Evolutionary conservation across 441 rosid genomes (phyloP).

Genomic region (Populus hybrid): DNA sequence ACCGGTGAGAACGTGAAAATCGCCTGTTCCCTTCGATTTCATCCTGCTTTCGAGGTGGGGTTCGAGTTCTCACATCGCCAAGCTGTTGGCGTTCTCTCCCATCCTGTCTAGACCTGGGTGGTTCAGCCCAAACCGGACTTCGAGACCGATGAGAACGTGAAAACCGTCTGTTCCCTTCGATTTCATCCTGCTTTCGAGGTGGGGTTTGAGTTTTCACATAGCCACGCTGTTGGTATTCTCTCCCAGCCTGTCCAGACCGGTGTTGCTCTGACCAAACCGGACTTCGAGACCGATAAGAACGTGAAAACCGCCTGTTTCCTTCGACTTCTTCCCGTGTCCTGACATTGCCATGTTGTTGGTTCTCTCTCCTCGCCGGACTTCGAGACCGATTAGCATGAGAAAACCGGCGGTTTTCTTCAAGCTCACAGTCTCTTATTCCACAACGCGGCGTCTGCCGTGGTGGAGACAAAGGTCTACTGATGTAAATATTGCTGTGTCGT

Average conservation of each 20-base stretch:
- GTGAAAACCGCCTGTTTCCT: no score
- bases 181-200: no score
- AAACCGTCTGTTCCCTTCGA: neutral
- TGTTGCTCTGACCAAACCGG: no score
- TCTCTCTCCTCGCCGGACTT: no score
- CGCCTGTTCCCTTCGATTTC: neutral
- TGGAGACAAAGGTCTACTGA: constrained; percentile 12
- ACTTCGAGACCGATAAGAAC: no score
- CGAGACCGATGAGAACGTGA: neutral
- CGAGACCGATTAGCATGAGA: no score
- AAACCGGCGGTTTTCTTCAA: neutral
- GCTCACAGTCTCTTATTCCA: constrained; percentile 3
- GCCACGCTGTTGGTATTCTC: no score
- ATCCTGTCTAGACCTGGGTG: neutral
- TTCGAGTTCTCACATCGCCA: neutral
- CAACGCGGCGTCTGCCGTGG: constrained; percentile 6
- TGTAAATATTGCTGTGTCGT: neutral
- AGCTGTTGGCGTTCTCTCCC: neutral
- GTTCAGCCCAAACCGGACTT: constrained; percentile 2
- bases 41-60: no score
- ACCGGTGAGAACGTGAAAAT: neutral
- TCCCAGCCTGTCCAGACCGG: no score
- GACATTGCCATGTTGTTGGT: no score
- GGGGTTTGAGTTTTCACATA: no score
- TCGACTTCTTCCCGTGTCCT: no score